Evolutionary conservation across 169 alveolate genomes (phyloP), one percentile per base, ranked within the genome.

Genomic region (Cryptosporidium ryanae): DNA sequence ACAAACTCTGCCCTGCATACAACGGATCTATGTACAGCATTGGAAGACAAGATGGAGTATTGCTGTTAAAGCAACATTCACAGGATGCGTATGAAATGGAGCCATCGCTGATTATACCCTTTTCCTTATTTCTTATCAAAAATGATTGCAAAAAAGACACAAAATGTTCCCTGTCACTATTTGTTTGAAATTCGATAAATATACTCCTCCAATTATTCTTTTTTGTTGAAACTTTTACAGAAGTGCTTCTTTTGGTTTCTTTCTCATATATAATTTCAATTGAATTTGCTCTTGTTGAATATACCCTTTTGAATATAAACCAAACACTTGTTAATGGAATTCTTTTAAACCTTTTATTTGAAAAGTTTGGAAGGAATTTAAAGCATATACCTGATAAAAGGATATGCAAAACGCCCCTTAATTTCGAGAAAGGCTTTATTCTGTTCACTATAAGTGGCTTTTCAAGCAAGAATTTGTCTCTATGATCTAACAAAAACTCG

Each of bases 331-430:
- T 92, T 8, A 91, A 54, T 27, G 91, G 83, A 50, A 93, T 91
- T 65, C 94, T 90, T 34, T 94, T 94, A 65, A 87, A 93, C 13
- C 92, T 87, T 57, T 93, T 93, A 65, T 93, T 91, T 10, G 96
- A 92, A 76, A 93, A 94, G 82, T 94, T 94, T 0, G 96, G 96
- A 82, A 90, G 81, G 2, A 94, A 93, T 64, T 94, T 93, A 65
- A 94, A 94, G 61, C 93, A 94, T 29, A 94, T 82, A 32, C 92
- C 94, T 25, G 92, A 84, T 61, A 91, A 91, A 48, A 94, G 91
- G 57, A 94, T 66, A 34, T 93, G 95, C 38, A 91, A 83, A 48
- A 92, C 70, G 13, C 96, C 96, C 50, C 95, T 92, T 43, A 91
- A 92, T 52, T 93, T 89, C 31, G 93, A 84, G 87, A 94, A 90